Evolutionary conservation across 2,329 filamentous ascomycete genomes (phyloP), one percentile per base, ranked within the genome.

Genomic region (Trichoderma brevicompactum): DNA sequence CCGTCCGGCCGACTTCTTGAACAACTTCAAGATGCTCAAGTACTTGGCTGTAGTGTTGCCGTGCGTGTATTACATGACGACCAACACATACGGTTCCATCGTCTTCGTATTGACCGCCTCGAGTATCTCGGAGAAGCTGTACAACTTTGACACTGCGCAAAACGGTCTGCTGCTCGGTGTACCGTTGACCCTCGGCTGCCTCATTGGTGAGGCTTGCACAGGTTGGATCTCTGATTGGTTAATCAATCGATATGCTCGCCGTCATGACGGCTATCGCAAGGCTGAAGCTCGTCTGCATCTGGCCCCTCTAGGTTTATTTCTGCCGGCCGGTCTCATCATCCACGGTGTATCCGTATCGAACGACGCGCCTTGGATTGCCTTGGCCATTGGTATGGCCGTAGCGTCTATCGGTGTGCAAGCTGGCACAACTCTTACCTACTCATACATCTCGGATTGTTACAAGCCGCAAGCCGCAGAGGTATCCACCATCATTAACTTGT

Each of bases 191-290:
- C 23, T 62, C 8, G 59, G 59, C 38, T 62, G 59, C 13, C 10
- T 62, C 23, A 62, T 62, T 12, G 59, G 59, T 28, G 59, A 62
- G 59, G 23, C 48, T 17, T 62, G 59, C 48, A 62, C 59, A n/a
- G 59, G 59, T 1, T 62, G 59, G 59, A 62, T 62, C 48, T 62
- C 59, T 8, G 59, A 62, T n/a, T 62, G 59, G 59, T 28, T 62
- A 17, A 62, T 62, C 28, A 62, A 62, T 38, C 59, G 59, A 5
- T 62, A 62, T 23, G 59, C 59, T 9, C 59, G 59, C n/a, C 59
- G 59, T 8, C 59, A 62, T 2, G 59, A 62, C 10, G 59, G 59
- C 1, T 62, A 62, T 28, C 49, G 59, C 23, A 53, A 62, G n/a
- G 48, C 59, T 1, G 59, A 62, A 48, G 46, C 59, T 12, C 59